Evolutionary conservation across 495 filamentous ascomycete genomes (phyloP), one percentile per base, ranked within the genome.

Genomic region (Glutinoglossum americanum): DNA sequence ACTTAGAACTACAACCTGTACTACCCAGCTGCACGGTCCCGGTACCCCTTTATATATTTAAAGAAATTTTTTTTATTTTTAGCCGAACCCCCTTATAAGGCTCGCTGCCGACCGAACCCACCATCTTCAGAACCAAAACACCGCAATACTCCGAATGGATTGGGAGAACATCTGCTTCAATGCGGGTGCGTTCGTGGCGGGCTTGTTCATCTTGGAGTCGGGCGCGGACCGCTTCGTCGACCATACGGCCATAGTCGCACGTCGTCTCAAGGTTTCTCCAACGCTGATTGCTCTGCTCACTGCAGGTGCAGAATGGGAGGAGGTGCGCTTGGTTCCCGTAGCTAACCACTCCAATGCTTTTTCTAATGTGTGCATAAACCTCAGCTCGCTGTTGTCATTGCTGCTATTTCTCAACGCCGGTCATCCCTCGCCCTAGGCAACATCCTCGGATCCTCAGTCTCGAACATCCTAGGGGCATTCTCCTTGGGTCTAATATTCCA

Each of bases 401-500:
- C 71, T 7, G 67, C 74, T n/a, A 64, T 78, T 21, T 60, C 67
- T 1, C 72, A 73, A 44, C 62, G 69, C 54, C 72, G 68, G 25
- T 67, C 72, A 9, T 70, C 74, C 0, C 64, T 80, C n/a, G 77
- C 74, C 13, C 58, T 79, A 0, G 77, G 77, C 1, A 80, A 79
- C 64, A 65, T 79, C 10, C 64, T 79, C 59, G 76, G 77, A 0
- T 79, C 76, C 0, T 68, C 71, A 7, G 72, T 80, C 33, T 73
- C 76, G 48, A 80, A 80, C 57, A 74, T 79, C 47, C 70, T 80
- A 10, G 75, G 72, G 7, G 74, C 76, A 2, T 79, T 80, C 62
- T 74, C 76, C 0, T 63, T 79, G 8, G 76, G 73, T 6, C 65
- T 80, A 0, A 56, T 78, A 8, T 71, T 70, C 57, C 63, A 73